Conservation (phyloP, 768 basidiomycete species). For the Boletus vermiculosoides region DNA sequence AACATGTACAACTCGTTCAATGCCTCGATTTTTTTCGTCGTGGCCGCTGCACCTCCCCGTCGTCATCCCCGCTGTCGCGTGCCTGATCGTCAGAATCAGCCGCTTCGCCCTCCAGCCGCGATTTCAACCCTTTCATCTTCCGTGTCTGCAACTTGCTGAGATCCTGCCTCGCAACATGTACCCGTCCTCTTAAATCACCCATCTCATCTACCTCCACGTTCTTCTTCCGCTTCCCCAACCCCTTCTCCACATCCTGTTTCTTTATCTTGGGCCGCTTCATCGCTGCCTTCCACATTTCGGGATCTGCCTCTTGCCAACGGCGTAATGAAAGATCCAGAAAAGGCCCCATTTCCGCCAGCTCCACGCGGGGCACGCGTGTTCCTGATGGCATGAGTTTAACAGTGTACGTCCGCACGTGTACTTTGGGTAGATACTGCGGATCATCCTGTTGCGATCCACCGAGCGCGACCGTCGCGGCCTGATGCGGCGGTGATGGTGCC, state of each 20-base stretch:
- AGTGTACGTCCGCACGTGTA: constrained; percentile 89
- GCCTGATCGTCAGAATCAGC: background rate
- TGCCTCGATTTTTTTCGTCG: constrained; percentile 17
- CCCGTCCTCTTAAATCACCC: constrained; percentile 90
- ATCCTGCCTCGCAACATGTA: constrained; percentile 91
- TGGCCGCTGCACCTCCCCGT: constrained; percentile 9
- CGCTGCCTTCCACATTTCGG: constrained; percentile 78
- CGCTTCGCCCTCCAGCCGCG: constrained; percentile 18
- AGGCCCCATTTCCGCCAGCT: constrained; percentile 88
- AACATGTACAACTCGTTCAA: background rate
- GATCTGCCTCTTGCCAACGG: constrained; percentile 69
- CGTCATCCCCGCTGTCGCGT: constrained; percentile 12
- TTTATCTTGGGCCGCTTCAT: constrained; percentile 83
- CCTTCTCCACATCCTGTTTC: constrained; percentile 83
- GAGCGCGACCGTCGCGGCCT: background rate
- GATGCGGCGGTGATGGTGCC: constrained; percentile 53
- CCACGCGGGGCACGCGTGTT: constrained; percentile 74
- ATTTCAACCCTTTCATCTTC: constrained; percentile 94
- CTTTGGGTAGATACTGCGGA: constrained; percentile 58
- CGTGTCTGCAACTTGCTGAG: constrained; percentile 80
- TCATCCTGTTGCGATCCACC: constrained; percentile 37
- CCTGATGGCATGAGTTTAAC: constrained; percentile 73
- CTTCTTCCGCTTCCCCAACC: constrained; percentile 89
- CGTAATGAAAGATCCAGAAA: constrained; percentile 80
- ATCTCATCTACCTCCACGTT: constrained; percentile 97